Evolutionary conservation across 2,329 filamentous ascomycete species (phyloP), one percentile per base, ranked within the genome.

Genomic region (Arthrobotrys conoides): DNA sequence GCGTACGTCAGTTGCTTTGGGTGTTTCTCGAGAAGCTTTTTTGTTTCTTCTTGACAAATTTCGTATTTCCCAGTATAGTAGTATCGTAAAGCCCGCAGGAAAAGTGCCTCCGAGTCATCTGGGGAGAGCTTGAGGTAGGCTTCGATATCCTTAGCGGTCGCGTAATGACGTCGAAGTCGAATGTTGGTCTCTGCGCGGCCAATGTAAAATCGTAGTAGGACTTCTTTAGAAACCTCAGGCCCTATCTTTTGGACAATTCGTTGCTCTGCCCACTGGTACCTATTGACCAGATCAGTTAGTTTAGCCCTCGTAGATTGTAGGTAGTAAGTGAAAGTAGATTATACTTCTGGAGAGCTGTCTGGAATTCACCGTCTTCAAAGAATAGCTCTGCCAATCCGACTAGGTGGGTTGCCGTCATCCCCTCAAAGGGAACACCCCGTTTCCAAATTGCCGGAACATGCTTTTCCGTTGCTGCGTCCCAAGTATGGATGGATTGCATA

Each of bases 31-130:
- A 68, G 30, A 6, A 72, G n/a, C 2, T 12, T 57, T n/a, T 41
- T 41, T 6, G 69, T 1, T 22, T 63, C 75, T 24, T 72, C 55
- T 22, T 69, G 33, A 22, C 75, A 78, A 9, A 49, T 10, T 2
- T 71, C 64, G 46, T 72, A 78, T 24, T 46, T 67, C 14, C 51
- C 55, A 1, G 53, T 57, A 36, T 78, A 65, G 30, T 78, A 78
- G 12, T 48, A 27, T n/a, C 41, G 41, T 22, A 78, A 16, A 8
- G 63, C 44, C 14, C 68, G 68, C 14, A 78, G 24, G 38, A 69
- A n/a, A 1, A 55, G n/a, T 2, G 68, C 75, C 14, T 68, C 44
- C 3, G 18, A 1, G n/a, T 67, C n/a, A 2, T 69, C 18, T 5
- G 75, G 68, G 1, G 20, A 46, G 22, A 63, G 44, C 18, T 64